A percentile compares a stretch with the other conserved stretches of the same genome.
phyloP scores from a whole-genome alignment of 208 protist genomes.

The Novymonas esmeraldas region DNA sequence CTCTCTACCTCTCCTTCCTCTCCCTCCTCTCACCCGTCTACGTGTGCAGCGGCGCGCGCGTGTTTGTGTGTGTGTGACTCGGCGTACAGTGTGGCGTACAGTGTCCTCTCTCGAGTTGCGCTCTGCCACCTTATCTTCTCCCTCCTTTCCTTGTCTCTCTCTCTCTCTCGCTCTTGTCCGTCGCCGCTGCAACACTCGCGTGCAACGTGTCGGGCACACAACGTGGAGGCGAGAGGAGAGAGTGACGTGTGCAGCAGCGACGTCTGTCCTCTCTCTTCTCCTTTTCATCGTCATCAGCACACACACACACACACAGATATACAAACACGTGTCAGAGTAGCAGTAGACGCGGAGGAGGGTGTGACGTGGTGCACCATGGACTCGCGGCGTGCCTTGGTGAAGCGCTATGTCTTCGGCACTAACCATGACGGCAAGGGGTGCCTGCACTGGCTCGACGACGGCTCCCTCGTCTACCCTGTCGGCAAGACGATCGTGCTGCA shows the following conservation, averaged over 20 bases:
- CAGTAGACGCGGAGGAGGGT: not conserved
- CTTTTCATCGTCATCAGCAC: too few relatives aligned
- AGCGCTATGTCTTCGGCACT: slow-evolving; percentile 86
- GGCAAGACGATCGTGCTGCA: slow-evolving; percentile 85
- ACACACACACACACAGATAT: not conserved
- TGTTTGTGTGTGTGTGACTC: slow-evolving; percentile 1
- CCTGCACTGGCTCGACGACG: slow-evolving; percentile 85
- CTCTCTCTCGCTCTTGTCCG: too few relatives aligned
- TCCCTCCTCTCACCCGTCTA: not conserved
- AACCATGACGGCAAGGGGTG: slow-evolving; percentile 65
- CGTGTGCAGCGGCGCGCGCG: too few relatives aligned
- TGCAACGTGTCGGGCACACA: too few relatives aligned
- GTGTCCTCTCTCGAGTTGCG: too few relatives aligned
- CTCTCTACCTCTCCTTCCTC: not conserved
- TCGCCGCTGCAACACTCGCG: too few relatives aligned
- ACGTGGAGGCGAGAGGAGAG: not conserved
- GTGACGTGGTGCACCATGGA: slow-evolving; percentile 16
- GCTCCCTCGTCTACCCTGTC: slow-evolving; percentile 88
- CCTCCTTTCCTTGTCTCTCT: too few relatives aligned
- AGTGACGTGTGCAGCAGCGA: not conserved
- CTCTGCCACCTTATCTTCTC: too few relatives aligned
- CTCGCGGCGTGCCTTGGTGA: slow-evolving; percentile 55
- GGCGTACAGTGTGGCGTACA: too few relatives aligned
- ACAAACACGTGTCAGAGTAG: too few relatives aligned
- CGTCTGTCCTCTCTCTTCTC: not conserved